phyloP scores from a whole-genome alignment of 306 rosid genomes.

The Glycyrrhiza uralensis region DNA sequence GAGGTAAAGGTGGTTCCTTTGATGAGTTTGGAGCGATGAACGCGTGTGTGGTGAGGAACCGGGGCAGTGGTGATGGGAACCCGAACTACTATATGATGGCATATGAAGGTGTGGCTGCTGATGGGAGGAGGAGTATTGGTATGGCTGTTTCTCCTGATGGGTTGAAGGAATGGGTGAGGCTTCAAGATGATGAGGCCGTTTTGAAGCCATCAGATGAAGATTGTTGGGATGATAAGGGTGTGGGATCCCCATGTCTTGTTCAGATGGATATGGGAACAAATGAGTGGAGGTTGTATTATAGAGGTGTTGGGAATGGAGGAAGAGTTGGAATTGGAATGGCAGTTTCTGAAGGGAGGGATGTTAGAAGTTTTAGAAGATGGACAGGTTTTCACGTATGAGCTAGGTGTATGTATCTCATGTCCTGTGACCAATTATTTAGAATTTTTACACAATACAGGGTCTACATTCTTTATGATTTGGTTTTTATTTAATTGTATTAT shows the following conservation, averaged over 20 bases:
- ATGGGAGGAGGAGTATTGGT: constrained; percentile 71
- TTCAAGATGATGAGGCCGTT: constrained; percentile 44
- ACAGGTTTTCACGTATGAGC: constrained; percentile 53
- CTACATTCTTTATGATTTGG: constrained; percentile 12
- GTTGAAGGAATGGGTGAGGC: constrained; percentile 59
- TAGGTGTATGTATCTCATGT: constrained; percentile 1
- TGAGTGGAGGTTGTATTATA: constrained; percentile 74
- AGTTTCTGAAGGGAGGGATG: constrained; percentile 43
- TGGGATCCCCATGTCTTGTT: constrained; percentile 70
- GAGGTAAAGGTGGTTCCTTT: constrained; percentile 49
- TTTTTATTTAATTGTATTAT: neutral
- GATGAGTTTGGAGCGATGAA: constrained; percentile 67
- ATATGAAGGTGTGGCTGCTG: constrained; percentile 63
- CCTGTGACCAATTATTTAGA: neutral
- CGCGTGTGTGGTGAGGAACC: constrained; percentile 46
- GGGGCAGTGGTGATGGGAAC: constrained; percentile 46
- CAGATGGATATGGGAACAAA: constrained; percentile 54
- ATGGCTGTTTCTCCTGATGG: constrained; percentile 66
- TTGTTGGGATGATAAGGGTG: constrained; percentile 65
- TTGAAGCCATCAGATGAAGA: constrained; percentile 37
- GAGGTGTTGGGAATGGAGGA: constrained; percentile 61
- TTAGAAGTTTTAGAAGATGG: constrained; percentile 53
- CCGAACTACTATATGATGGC: constrained; percentile 81
- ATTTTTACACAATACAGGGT: neutral
- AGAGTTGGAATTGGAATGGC: constrained; percentile 77